Conservation (phyloP, 768 basidiomycete species). For the Pisolithus orientalis region DNA sequence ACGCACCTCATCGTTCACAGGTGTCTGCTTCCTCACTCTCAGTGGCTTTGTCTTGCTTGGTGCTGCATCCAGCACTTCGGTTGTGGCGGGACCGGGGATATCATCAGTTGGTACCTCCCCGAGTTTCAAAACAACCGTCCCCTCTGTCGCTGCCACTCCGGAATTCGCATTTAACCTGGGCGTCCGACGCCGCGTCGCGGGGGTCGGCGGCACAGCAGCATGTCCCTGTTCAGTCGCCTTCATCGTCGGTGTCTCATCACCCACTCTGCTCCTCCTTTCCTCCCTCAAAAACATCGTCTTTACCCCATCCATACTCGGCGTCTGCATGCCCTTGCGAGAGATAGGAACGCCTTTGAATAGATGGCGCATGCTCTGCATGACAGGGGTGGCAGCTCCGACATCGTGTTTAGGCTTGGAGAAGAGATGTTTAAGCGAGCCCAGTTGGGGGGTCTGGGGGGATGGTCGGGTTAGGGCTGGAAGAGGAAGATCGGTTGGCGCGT, state of each 20-base stretch:
- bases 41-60: no score
- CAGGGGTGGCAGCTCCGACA: slow-evolving; percentile 14
- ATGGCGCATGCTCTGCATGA: slow-evolving; percentile 25
- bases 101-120: neutral
- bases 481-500: slow-evolving; percentile 5
- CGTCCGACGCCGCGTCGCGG: slow-evolving; percentile 13
- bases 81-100: neutral
- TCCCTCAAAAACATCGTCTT: slow-evolving; percentile 24
- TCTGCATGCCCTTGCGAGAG: slow-evolving; percentile 9
- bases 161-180: neutral
- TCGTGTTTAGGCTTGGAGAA: slow-evolving; percentile 16
- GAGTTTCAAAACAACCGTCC: neutral
- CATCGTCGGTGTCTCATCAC: slow-evolving; percentile 16
- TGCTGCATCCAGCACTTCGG: slow-evolving; percentile 12
- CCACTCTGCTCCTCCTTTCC: slow-evolving; percentile 2
- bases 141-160: neutral
- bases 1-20: no score
- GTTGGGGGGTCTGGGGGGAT: slow-evolving; percentile 22
- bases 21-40: no score
- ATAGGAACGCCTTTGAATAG: slow-evolving; percentile 20
- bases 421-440: slow-evolving; percentile 27
- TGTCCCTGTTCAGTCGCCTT: neutral
- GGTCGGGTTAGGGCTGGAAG: neutral
- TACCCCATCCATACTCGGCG: slow-evolving; percentile 31
- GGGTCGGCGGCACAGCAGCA: slow-evolving; percentile 9